Evolutionary conservation across 139 green algal genomes (phyloP).

Genomic region (Coccomyxa sp.): DNA sequence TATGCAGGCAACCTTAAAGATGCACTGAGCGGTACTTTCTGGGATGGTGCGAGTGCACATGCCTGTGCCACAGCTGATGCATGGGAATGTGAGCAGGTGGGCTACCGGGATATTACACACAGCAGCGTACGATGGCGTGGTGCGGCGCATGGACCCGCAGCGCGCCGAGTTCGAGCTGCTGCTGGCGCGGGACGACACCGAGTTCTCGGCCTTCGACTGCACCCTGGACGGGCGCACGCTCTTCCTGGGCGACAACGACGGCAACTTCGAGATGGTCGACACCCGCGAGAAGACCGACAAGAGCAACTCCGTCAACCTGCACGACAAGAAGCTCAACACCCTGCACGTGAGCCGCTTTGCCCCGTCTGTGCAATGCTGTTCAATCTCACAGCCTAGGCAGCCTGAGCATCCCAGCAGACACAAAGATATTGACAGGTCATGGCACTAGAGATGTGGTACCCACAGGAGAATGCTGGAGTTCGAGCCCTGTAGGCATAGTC

Average conservation of each 20-base stretch:
- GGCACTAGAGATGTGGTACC: no score
- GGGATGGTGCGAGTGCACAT: no score
- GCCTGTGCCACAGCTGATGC: no score
- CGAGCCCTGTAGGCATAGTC: no score
- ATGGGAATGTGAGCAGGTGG: no score
- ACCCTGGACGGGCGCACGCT: constrained; percentile 18
- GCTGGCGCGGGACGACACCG: constrained; percentile 22
- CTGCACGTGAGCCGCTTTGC: constrained; percentile 20
- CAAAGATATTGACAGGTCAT: no score
- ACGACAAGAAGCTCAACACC: constrained; percentile 62
- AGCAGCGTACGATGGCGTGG: constrained; percentile 58
- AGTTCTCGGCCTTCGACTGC: constrained; percentile 51
- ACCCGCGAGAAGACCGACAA: constrained; percentile 1
- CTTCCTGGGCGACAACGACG: constrained; percentile 32
- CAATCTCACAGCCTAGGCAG: no score
- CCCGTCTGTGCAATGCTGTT: no score
- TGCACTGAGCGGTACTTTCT: no score
- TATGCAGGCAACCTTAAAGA: no score
- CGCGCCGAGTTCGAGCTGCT: constrained; percentile 18
- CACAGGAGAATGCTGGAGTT: no score
- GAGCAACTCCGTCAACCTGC: constrained; percentile 16
- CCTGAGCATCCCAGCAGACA: no score
- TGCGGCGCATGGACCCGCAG: constrained; percentile 53
- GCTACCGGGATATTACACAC: constrained; percentile 32
- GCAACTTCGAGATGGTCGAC: constrained; percentile 25